These are phyloP conservation scores for Kwoniella bestiolae DNA, from an alignment of 768 basidiomycete genomes.

Conservation along the genomic window DNA sequence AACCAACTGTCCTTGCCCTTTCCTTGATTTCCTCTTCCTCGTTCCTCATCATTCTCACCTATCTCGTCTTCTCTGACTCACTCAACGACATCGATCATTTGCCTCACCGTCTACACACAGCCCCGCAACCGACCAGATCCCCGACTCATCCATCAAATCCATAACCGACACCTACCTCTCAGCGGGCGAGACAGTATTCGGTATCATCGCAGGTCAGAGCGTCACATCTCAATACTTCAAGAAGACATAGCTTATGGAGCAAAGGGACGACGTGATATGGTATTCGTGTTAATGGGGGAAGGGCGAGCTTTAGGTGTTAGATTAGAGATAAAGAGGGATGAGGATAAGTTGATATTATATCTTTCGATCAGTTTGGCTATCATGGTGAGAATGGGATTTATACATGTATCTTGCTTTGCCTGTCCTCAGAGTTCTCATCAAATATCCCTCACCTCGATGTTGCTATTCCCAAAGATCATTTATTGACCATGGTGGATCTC, in stretches of 20 bases:
- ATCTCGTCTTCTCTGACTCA: no score
- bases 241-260: constrained; percentile 38
- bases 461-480: no score
- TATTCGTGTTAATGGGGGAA: no score
- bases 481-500: no score
- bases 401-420: no score
- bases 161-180: constrained; percentile 80
- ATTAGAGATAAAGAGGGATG: not conserved
- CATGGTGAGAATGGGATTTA: not conserved
- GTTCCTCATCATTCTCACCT: no score
- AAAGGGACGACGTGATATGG: no score
- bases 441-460: no score
- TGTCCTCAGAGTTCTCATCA: no score
- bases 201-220: constrained; percentile 78
- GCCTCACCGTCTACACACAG: constrained; percentile 59
- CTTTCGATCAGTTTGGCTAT: not conserved
- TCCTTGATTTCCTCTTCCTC: not conserved
- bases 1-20: no score
- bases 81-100: not conserved
- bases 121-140: constrained; percentile 69
- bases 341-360: not conserved
- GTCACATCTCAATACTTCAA: constrained; percentile 79
- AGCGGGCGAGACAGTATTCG: constrained; percentile 86
- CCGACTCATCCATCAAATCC: constrained; percentile 76
- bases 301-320: no score